Base-by-base conservation (phyloP, 805 yeast species). In the Starmera pachycereana region DNA sequence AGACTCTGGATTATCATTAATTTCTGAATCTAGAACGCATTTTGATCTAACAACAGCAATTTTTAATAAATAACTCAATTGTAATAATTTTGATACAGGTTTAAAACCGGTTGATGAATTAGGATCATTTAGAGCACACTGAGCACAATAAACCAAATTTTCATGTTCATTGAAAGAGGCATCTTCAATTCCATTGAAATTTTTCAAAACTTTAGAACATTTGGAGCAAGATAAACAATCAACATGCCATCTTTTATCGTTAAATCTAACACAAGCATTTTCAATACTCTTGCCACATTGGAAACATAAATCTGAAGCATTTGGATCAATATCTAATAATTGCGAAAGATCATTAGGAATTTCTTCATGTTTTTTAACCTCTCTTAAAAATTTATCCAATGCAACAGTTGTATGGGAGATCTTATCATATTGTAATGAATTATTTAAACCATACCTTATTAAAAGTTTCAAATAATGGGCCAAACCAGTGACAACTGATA, bases 381-480 rank as follows among this genome's bases (percentile, higher is more conserved):
- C 74, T 33, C 68, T 60, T 38, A 90, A 60, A 50, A 83, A 86
- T 35, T 64, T 64, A 39, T 83, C 80, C 29, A 84, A 63, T 1
- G 87, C 83, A 32, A 61, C 65, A 0, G 81, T 72, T 8, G 82
- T 71, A 29, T 74, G 75, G 8, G 72, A 65, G 4, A 68, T 51
- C 48, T 72, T 74, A 57, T 84, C 83, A 40, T 72, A 66, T 41
- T 73, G 78, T n/a, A 92, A 65, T 0, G 96, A 85, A 48, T 78
- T 77, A 43, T 77, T 73, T 33, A 92, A 69, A 0, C 96, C 92
- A 52, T 77, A 76, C 46, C 97, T 68, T 5, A 90, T 82, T 18
- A 92, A 65, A 7, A 90, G 68, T 58, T 92, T 92, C 51, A 92
- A 67, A 59, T 88, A 90, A 57, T 92, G 97, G 0, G 98, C 97